phyloP scores from a whole-genome alignment of 2,329 filamentous ascomycete genomes.

The Fusarium sp. region DNA sequence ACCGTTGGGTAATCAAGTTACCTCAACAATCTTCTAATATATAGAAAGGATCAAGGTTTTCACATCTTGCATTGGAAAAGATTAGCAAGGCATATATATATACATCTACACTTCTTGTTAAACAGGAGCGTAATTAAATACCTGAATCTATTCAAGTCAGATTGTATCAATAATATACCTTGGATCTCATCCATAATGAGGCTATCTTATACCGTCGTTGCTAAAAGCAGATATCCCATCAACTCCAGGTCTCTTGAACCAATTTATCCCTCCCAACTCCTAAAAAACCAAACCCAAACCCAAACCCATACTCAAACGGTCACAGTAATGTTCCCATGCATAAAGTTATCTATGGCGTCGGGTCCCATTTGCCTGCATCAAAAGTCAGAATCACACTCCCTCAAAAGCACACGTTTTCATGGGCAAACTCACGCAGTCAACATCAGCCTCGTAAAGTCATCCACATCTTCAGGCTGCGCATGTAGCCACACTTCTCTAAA shows the following conservation, averaged over 20 bases:
- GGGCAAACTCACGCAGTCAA: constrained; percentile 49
- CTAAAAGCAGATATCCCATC: neutral
- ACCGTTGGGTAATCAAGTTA: neutral
- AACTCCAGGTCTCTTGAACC: neutral
- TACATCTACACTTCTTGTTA: neutral
- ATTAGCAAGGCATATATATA: neutral
- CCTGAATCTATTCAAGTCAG: neutral
- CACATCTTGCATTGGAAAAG: neutral
- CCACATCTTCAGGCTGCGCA: constrained; percentile 50
- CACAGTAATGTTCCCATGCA: constrained; percentile 43
- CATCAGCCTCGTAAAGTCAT: constrained; percentile 53
- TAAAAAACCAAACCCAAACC: neutral
- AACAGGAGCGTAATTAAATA: neutral
- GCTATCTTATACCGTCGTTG: neutral
- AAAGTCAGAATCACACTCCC: neutral
- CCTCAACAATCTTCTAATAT: neutral
- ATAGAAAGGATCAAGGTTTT: neutral
- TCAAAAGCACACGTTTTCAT: neutral
- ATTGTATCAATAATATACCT: neutral
- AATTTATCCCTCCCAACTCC: neutral
- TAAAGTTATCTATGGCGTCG: constrained; percentile 51
- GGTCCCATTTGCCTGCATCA: constrained; percentile 47
- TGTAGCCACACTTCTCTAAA: constrained; percentile 52
- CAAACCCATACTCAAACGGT: constrained; percentile 4
- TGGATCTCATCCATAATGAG: neutral